These are phyloP conservation scores for Brettanomyces nanus DNA, from an alignment of 805 yeast species.

Conservation along the genomic window DNA sequence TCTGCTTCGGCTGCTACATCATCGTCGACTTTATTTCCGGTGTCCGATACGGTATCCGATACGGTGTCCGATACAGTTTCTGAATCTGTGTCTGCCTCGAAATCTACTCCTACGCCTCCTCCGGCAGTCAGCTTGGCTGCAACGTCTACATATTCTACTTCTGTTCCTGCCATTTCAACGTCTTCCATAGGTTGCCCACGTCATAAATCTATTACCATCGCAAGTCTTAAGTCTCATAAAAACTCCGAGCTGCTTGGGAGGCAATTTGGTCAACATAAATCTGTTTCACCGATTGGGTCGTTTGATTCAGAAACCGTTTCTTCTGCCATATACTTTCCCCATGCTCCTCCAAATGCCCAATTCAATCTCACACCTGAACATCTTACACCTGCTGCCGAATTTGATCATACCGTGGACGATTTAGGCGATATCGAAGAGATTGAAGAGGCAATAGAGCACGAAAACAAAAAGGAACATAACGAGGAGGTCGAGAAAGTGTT, in stretches of 20 bases:
- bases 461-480: neutral
- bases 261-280: no score
- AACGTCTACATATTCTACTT: no score
- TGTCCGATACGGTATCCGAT: neutral
- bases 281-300: neutral
- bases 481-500: neutral
- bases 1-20: neutral
- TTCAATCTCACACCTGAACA: conserved; percentile 28
- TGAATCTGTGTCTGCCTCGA: neutral
- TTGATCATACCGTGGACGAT: conserved; percentile 26
- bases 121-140: no score
- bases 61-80: neutral
- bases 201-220: neutral
- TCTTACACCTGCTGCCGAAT: conserved; percentile 42
- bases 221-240: neutral
- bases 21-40: neutral
- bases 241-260: neutral
- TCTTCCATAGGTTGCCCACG: no score
- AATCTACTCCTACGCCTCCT: neutral
- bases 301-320: conserved; percentile 47
- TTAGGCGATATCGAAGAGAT: conserved; percentile 17
- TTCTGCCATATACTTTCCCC: conserved; percentile 67
- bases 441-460: conserved; percentile 15
- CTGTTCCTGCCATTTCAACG: no score
- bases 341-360: conserved; percentile 32